Base-by-base conservation (phyloP, 1,284 basidiomycete genomes). In the Papiliotrema fonsecae region DNA sequence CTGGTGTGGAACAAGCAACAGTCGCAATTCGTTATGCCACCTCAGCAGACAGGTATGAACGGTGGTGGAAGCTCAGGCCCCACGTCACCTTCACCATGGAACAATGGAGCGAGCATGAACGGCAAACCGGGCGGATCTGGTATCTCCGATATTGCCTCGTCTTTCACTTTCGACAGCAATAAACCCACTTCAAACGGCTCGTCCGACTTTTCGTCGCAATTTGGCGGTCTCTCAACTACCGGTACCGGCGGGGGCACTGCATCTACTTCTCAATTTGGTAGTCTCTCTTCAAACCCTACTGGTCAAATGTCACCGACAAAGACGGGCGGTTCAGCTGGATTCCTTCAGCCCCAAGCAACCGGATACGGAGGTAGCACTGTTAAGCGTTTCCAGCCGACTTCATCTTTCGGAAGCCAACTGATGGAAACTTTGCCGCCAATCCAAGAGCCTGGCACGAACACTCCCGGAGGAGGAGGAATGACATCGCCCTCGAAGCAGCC, bases 341-440 rank as follows among this genome's bases (percentile, higher is more conserved):
- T 64, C 52, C 60, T 92, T 6, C 82, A 83, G 61, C 76, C 87
- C 1, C 91, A 96, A 62, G 67, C 77, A 32, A 96, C 92, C 1
- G 92, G 92, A 1, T 88, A 86, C 59, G 77, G 79, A 24, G 86
- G 85, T 2, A 75, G 70, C 16, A 56, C 55, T 4, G 65, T 96
- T 57, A 92, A 89, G 71, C 79, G 88, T 2, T 97, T 97, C 81
- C 91, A 93, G 70, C 92, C 92, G 2, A 82, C 86, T 0, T 89
- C 86, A 1, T 86, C 82, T 27, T 97, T 97, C 67, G 92, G 92
- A 28, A 83, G 86, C 32, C 81, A 83, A 14, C 70, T 94, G 27
- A 70, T 92, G 48, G 87, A 88, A 51, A 82, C 82, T 1, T 73
- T 94, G 24, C 88, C 88, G 3, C 77, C 87, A 2, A 61, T 70